Evolutionary conservation across 78 protist species (phyloP), one percentile per base, ranked within the genome.

Genomic region (Tieghemostelium lacteum): DNA sequence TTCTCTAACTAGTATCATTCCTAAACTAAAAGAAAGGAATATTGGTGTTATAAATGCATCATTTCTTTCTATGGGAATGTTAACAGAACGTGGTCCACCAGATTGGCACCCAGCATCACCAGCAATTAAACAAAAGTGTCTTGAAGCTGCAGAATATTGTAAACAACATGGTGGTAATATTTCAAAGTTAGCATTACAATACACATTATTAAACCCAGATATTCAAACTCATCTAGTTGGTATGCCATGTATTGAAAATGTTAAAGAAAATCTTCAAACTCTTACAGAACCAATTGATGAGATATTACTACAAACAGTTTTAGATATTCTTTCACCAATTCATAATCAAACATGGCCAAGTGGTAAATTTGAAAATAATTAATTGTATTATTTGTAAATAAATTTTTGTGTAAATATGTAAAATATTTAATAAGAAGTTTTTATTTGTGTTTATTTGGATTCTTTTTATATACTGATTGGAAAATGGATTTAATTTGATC

Each of bases 101-200:
- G 60, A n/a, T 5, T 83, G 89, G 89, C 89, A 83, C 36, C 89
- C 89, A 12, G 75, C 89, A 33, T 63, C 74, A 5, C 29, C 34
- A 3, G 50, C 42, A 29, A 22, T 83, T 1, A 34, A 61, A 7
- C 26, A 67, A 52, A 22, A 24, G 57, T 2, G 60, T 1, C 0
- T 4, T 1, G 42, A 64, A 34, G 73, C 77, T 26, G 61, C 89
- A 3, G 67, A 50, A 6, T 39, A 67, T 4, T 83, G 89, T 12
- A 83, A 50, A 24, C 16, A 29, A 12, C 4, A 72, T 16, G 89
- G 89, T 20, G 39, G 65, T 8, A 66, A 63, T 36, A 70, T 83
- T 31, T 62, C 72, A 2, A 83, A 67, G 19, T 37, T 83, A 16
- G 89, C 76, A 17, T 33, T 74, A 29, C 85, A 74, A 40, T 74